phyloP scores from a whole-genome alignment of 441 rosid genomes.

The Eruca vesicaria region DNA sequence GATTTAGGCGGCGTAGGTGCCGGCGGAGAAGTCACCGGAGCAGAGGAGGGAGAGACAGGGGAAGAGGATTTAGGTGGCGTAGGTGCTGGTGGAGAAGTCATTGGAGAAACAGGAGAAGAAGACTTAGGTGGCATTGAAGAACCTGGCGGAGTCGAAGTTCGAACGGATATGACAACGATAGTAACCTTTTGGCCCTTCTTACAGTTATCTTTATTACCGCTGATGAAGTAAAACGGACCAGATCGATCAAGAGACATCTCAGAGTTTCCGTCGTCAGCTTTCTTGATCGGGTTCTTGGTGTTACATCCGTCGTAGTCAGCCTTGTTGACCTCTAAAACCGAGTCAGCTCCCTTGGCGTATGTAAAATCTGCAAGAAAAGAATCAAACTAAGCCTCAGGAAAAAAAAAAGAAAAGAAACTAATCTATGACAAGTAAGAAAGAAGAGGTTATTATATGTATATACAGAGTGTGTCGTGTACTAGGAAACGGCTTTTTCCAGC shows the following conservation, averaged over 20 bases:
- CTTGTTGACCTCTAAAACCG: conserved; percentile 61
- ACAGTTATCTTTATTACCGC: conserved; percentile 57
- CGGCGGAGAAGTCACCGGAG: conserved; percentile 23
- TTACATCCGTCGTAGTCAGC: conserved; percentile 60
- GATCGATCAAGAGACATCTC: conserved; percentile 47
- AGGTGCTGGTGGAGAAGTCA: background rate
- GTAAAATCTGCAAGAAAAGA: conserved; percentile 47
- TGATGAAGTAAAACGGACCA: conserved; percentile 75
- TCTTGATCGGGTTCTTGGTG: conserved; percentile 44
- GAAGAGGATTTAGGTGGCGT: background rate
- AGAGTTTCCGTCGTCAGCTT: conserved; percentile 49
- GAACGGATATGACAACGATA: conserved; percentile 47
- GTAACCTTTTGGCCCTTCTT: conserved; percentile 57
- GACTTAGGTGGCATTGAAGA: conserved; percentile 3
- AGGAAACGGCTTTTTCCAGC: conserved; percentile 52
- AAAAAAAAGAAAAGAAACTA: background rate
- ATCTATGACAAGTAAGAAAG: background rate
- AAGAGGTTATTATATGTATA: background rate
- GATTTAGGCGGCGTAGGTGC: conserved; percentile 16
- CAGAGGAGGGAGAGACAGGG: background rate
- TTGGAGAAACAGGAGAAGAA: conserved; percentile 9
- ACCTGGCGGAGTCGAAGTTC: conserved; percentile 19
- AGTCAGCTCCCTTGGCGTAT: conserved; percentile 60
- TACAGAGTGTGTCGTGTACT: conserved; percentile 65
- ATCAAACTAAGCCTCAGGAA: background rate